Percentiles rank a stretch among this genome's conserved stretches.
Evolutionary conservation across 2,329 filamentous ascomycete species (phyloP).

Genomic region (Mycocentrospora acerina): DNA sequence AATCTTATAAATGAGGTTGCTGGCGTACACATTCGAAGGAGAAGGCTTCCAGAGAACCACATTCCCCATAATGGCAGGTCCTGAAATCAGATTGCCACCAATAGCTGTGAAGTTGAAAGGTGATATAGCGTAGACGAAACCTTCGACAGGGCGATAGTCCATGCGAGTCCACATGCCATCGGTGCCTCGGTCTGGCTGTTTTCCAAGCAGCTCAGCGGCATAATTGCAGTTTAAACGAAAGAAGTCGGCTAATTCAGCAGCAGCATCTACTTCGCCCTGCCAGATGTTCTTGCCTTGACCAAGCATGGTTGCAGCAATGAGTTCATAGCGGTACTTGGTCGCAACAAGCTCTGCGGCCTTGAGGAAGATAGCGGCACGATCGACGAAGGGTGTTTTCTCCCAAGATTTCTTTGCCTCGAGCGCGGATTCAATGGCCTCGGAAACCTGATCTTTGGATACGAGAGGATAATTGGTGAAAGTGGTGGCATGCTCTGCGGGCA

Average conservation of each 20-base stretch:
- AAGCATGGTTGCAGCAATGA: slow-evolving; percentile 93
- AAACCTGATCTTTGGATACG: slow-evolving; percentile 72
- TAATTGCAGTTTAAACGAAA: slow-evolving; percentile 89
- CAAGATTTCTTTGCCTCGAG: slow-evolving; percentile 79
- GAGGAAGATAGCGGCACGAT: slow-evolving; percentile 88
- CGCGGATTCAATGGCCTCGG: slow-evolving; percentile 75
- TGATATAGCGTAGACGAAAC: slow-evolving; percentile 91
- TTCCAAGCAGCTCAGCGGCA: slow-evolving; percentile 81
- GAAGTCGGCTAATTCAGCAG: slow-evolving; percentile 89
- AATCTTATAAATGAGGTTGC: slow-evolving; percentile 88
- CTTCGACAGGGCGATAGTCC: slow-evolving; percentile 87
- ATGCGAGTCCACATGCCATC: slow-evolving; percentile 82
- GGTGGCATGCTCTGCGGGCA: slow-evolving; percentile 58
- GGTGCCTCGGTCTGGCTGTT: slow-evolving; percentile 80
- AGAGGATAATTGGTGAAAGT: slow-evolving; percentile 80
- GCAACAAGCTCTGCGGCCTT: slow-evolving; percentile 89
- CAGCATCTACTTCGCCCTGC: slow-evolving; percentile 95
- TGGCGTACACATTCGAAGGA: slow-evolving; percentile 82
- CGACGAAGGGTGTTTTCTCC: slow-evolving; percentile 82
- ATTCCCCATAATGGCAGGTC: slow-evolving; percentile 87
- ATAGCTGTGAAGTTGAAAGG: slow-evolving; percentile 99
- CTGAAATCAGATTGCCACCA: slow-evolving; percentile 79
- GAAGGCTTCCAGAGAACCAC: slow-evolving; percentile 97
- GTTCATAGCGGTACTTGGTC: slow-evolving; percentile 89
- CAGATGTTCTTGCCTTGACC: slow-evolving; percentile 97